phyloP scores from a whole-genome alignment of 2,329 filamentous ascomycete genomes.

The Periglandula ipomoeae region DNA sequence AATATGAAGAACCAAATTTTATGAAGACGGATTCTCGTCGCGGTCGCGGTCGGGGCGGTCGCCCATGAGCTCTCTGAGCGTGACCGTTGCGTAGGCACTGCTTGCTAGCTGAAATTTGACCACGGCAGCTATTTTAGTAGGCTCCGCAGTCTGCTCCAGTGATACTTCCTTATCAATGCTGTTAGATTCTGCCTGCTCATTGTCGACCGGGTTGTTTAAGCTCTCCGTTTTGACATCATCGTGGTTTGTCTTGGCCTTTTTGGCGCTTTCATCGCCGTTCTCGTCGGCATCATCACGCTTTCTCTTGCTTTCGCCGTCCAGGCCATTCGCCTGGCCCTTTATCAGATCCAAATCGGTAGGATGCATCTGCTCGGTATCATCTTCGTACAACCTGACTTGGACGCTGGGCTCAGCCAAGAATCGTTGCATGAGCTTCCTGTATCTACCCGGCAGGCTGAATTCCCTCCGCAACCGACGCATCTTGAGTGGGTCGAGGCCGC shows the following conservation, averaged over 20 bases:
- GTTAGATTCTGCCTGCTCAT: slow-evolving; percentile 4
- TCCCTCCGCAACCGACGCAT: slow-evolving; percentile 86
- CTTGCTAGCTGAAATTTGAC: slow-evolving; percentile 68
- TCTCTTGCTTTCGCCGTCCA: slow-evolving; percentile 10
- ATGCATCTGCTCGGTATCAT: slow-evolving; percentile 74
- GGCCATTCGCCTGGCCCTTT: slow-evolving; percentile 22
- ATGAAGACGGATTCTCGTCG: slow-evolving; percentile 2
- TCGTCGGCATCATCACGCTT: slow-evolving; percentile 9
- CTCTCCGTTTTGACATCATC: not conserved
- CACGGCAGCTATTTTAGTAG: slow-evolving; percentile 51
- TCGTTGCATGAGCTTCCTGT: slow-evolving; percentile 72
- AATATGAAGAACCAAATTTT: not conserved
- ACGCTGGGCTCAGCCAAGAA: slow-evolving; percentile 57
- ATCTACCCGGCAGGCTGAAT: slow-evolving; percentile 78
- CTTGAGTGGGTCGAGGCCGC: slow-evolving; percentile 67
- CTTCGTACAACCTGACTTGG: slow-evolving; percentile 60
- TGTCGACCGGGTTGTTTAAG: not conserved
- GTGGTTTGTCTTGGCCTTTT: slow-evolving; percentile 7
- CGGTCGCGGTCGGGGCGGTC: slow-evolving; percentile 25
- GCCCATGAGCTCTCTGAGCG: slow-evolving; percentile 67
- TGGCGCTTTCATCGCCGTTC: slow-evolving; percentile 8
- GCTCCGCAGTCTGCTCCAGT: slow-evolving; percentile 12
- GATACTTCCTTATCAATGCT: slow-evolving; percentile 13
- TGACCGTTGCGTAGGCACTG: slow-evolving; percentile 80
- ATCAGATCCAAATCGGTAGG: slow-evolving; percentile 75